Evolutionary conservation across 768 basidiomycete species (phyloP), one percentile per base, ranked within the genome.

Genomic region (Auricularia cornea): DNA sequence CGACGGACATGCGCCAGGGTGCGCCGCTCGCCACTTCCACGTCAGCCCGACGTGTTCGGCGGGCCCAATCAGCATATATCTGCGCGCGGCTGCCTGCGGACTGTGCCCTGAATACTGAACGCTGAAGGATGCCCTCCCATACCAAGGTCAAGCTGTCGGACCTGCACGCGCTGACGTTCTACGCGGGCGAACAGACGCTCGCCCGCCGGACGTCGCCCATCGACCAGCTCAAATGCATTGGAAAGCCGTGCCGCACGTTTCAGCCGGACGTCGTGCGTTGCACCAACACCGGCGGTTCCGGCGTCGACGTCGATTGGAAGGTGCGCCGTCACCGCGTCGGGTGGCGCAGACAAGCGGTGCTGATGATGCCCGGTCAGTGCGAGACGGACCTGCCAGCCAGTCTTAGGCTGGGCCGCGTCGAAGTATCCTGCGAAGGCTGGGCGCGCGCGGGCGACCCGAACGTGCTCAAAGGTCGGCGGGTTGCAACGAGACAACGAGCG

Each of bases 351-450:
- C n/a, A n/a, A n/a, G 26, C 26, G 12, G 30, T n/a, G 18, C 11
- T 5, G 29, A 30, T 10, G 18, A 20, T 60, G 20, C 29, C n/a
- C 16, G 59, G 18, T 40, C 67, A 94, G 89, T 97, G 94, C 70
- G 88, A 93, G 73, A 88, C 93, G 38, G 94, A 98, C 71, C 78
- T 98, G 5, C 95, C 94, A 10, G 85, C 87, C 59, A 77, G 85
- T 10, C 72, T 96, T 61, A 82, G 94, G 20, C 89, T 98, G 62
- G 95, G 95, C 18, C 82, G 84, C 66, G 87, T 96, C 0, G 85
- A 90, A 67, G 85, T 98, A 1, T 87, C 85, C 20, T 98, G 95
- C 69, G 95, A 98, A 77, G 95, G 95, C 28, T 98, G 90, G 89
- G 84, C 82, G 41, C 77, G 80, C 33, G 83, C 92, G 3, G 93